phyloP scores from a whole-genome alignment of 306 rosid genomes.

The Acacia acuminata region DNA sequence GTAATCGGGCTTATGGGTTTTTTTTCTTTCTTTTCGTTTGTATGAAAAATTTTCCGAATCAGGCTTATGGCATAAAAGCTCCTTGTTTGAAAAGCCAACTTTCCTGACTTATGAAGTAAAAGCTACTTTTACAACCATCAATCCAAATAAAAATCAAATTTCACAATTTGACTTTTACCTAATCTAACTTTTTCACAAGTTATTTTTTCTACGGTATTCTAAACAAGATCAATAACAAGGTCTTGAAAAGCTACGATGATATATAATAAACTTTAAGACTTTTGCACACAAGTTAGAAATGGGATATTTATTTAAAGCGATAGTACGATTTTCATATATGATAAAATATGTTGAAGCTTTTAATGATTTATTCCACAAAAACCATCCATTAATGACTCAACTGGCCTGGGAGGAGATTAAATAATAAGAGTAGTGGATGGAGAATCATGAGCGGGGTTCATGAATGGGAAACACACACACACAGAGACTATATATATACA shows the following conservation, averaged over 20 bases:
- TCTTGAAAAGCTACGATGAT: neutral
- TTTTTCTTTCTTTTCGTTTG: too few relatives aligned
- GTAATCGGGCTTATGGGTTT: too few relatives aligned
- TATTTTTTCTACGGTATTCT: too few relatives aligned
- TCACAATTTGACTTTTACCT: too few relatives aligned
- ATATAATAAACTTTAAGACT: neutral
- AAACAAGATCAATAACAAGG: neutral
- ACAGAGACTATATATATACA: accelerated
- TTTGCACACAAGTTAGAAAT: neutral
- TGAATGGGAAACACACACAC: neutral
- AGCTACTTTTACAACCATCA: too few relatives aligned
- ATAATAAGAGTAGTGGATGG: neutral
- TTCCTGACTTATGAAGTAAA: too few relatives aligned
- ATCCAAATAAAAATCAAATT: too few relatives aligned
- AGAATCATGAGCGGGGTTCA: neutral
- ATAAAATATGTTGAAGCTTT: neutral
- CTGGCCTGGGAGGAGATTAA: neutral
- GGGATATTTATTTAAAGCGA: neutral
- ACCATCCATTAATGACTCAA: neutral
- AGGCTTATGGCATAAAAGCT: too few relatives aligned
- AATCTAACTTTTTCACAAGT: too few relatives aligned
- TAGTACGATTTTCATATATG: neutral
- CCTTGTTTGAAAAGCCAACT: too few relatives aligned
- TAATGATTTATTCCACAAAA: neutral
- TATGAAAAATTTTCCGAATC: too few relatives aligned